These are phyloP conservation scores for Leccinum ochraceum DNA, from an alignment of 768 basidiomycete species.

Conservation along the genomic window DNA sequence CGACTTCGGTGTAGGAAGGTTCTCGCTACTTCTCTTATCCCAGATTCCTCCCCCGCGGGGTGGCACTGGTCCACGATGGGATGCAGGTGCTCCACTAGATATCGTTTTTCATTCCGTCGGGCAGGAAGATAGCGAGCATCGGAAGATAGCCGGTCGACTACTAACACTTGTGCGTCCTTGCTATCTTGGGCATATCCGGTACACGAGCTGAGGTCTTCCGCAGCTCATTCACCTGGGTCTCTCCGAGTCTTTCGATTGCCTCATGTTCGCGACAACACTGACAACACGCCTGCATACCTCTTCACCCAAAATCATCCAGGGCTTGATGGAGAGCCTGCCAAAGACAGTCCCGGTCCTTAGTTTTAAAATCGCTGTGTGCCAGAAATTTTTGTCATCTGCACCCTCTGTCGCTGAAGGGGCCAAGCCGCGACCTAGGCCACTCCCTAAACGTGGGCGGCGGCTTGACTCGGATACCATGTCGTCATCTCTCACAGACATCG, in stretches of 20 bases:
- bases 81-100: slow-evolving; percentile 51
- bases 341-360: slow-evolving; percentile 36
- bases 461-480: slow-evolving; percentile 9
- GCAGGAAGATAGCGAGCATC: slow-evolving; percentile 34
- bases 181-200: not conserved
- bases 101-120: slow-evolving; percentile 41
- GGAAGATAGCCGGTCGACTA: slow-evolving; percentile 37
- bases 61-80: slow-evolving; percentile 53
- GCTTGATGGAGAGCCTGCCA: slow-evolving; percentile 39
- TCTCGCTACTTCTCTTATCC: slow-evolving; percentile 55
- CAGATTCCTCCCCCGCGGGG: slow-evolving; percentile 60
- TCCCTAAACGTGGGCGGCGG: slow-evolving; percentile 26
- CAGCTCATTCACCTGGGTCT: slow-evolving; percentile 45
- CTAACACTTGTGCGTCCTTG: slow-evolving; percentile 31
- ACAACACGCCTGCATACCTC: slow-evolving; percentile 37
- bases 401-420: slow-evolving; percentile 12
- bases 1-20: slow-evolving; percentile 32
- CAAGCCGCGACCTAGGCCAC: slow-evolving; percentile 37
- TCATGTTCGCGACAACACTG: slow-evolving; percentile 37
- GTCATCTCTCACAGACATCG: slow-evolving; percentile 10
- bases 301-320: slow-evolving; percentile 30
- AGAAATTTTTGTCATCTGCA: slow-evolving; percentile 37
- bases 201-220: slow-evolving; percentile 2
- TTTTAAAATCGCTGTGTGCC: slow-evolving; percentile 48
- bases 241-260: slow-evolving; percentile 39